Evolutionary conservation across 129 eudicot species (phyloP).

Genomic region (Logfia minima): DNA sequence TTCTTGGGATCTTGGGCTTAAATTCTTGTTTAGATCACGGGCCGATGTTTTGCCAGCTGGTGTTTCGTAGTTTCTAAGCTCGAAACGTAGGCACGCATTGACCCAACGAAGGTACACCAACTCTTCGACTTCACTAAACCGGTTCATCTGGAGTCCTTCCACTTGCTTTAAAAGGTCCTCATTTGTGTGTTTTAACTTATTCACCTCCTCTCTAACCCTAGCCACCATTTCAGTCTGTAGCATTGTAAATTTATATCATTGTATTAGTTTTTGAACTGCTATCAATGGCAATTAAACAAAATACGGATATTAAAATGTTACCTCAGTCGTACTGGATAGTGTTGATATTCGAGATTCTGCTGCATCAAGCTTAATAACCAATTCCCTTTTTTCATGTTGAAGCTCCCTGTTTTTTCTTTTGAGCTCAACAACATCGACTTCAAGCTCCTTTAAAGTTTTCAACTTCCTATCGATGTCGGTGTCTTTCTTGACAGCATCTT

Average conservation of each 20-base stretch:
- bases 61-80: slow-evolving; percentile 82
- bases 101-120: slow-evolving; percentile 99
- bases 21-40: slow-evolving; percentile 77
- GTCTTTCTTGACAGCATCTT: slow-evolving; percentile 65
- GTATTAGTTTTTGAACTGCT: background rate
- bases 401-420: slow-evolving; percentile 90
- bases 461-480: slow-evolving; percentile 68
- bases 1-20: slow-evolving; percentile 94
- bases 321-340: slow-evolving; percentile 91
- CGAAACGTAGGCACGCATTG: slow-evolving; percentile 85
- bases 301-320: slow-evolving; percentile 18
- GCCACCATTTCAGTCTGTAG: slow-evolving; percentile 89
- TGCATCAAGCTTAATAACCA: slow-evolving; percentile 66
- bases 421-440: slow-evolving; percentile 82
- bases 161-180: slow-evolving; percentile 93
- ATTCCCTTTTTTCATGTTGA: slow-evolving; percentile 87
- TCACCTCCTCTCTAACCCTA: slow-evolving; percentile 78
- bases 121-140: slow-evolving; percentile 99
- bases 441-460: slow-evolving; percentile 70
- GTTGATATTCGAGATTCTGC: slow-evolving; percentile 60
- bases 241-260: slow-evolving; percentile 19
- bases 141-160: slow-evolving; percentile 96
- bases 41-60: slow-evolving; percentile 87
- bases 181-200: slow-evolving; percentile 62
- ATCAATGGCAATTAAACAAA: background rate